A percentile compares a stretch with the other conserved stretches of the same genome.
Conservation (phyloP, 768 basidiomycete species). For the Tylopilus rubrobrunneus region DNA sequence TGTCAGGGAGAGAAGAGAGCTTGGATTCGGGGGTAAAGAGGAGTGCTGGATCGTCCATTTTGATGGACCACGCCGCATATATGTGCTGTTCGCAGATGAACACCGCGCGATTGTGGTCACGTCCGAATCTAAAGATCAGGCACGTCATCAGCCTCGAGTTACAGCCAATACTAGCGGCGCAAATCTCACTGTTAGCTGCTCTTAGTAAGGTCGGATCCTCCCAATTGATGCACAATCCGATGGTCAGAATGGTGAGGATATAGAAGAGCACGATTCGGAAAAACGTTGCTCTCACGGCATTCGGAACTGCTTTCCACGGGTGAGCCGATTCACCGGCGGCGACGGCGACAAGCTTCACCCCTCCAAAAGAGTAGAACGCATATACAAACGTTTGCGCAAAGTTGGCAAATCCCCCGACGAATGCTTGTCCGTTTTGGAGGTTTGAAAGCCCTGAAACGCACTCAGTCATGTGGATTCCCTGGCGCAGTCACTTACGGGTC, state of each 20-base stretch:
- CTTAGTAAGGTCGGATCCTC: conserved; percentile 49
- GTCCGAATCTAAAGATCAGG: conserved; percentile 34
- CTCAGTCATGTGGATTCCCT: neutral
- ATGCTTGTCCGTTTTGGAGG: conserved; percentile 47
- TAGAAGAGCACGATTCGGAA: conserved; percentile 65
- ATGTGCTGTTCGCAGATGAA: neutral
- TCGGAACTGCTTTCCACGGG: conserved; percentile 60
- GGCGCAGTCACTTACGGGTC: conserved; percentile 39
- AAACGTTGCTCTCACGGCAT: conserved; percentile 66
- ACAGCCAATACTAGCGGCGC: conserved; percentile 13
- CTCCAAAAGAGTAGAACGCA: conserved; percentile 67
- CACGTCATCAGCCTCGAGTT: neutral
- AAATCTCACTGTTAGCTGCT: conserved; percentile 38
- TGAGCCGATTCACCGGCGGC: conserved; percentile 69
- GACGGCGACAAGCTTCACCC: conserved; percentile 66
- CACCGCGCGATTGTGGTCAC: conserved; percentile 30
- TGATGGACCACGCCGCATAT: neutral
- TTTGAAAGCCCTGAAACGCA: conserved; percentile 47
- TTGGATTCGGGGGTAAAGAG: conserved; percentile 11
- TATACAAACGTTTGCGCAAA: conserved; percentile 61
- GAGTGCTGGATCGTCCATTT: conserved; percentile 21
- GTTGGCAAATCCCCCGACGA: conserved; percentile 49
- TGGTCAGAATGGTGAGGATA: conserved; percentile 58
- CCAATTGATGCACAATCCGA: conserved; percentile 63
- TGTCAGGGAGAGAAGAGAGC: conserved; percentile 13